phyloP scores from a whole-genome alignment of 1,284 basidiomycete genomes.

The Cutaneotrichosporon cavernicola region DNA sequence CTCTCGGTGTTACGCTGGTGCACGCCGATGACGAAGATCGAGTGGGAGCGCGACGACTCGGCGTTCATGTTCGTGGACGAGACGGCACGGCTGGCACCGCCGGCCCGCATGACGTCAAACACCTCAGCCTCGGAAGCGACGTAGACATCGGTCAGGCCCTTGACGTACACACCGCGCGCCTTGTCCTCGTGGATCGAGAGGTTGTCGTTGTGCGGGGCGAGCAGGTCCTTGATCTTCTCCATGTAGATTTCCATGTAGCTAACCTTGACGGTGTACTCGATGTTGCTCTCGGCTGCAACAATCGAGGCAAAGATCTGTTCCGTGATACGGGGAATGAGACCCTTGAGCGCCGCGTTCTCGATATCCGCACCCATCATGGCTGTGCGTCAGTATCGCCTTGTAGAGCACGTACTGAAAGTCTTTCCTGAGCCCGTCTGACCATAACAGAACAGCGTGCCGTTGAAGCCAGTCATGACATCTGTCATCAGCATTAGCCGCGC shows the following conservation, averaged over 20 bases:
- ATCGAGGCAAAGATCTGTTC: constrained; percentile 99
- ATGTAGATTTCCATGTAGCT: constrained; percentile 99
- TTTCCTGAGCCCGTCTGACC: constrained; percentile 98
- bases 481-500: constrained; percentile 12
- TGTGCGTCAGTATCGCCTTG: background rate
- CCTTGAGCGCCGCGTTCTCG: constrained; percentile 84
- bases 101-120: constrained; percentile 98
- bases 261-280: constrained; percentile 99
- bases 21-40: constrained; percentile 97
- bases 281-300: constrained; percentile 86
- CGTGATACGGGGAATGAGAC: constrained; percentile 96
- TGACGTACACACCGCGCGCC: constrained; percentile 95
- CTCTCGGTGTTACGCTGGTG: constrained; percentile 95
- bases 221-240: constrained; percentile 91
- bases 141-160: constrained; percentile 96
- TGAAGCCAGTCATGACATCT: constrained; percentile 99
- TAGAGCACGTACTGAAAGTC: constrained; percentile 62
- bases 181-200: constrained; percentile 99
- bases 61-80: constrained; percentile 99
- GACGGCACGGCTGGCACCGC: constrained; percentile 84
- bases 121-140: constrained; percentile 95
- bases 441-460: constrained; percentile 97
- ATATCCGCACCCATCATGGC: constrained; percentile 75
- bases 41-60: constrained; percentile 97
- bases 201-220: constrained; percentile 97